Evolutionary conservation across 768 basidiomycete genomes (phyloP), one percentile per base, ranked within the genome.

Genomic region (Dentipellis fragilis): DNA sequence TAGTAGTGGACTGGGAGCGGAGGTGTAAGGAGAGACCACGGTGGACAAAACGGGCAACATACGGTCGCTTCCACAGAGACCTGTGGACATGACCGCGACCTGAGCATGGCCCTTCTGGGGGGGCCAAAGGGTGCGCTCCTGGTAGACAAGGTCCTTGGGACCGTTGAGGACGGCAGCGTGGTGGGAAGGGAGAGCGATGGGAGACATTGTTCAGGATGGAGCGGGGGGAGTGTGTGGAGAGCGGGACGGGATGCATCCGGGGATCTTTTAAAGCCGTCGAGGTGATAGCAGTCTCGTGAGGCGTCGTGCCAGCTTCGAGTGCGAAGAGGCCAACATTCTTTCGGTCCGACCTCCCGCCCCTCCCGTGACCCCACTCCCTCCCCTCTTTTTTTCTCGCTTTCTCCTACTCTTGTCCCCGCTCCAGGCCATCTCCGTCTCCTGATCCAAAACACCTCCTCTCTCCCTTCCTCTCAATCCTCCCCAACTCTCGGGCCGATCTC

Each of bases 1-100:
- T 88, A 96, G 73, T 97, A 96, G 70, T 96, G 94, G 10, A 94
- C 92, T 94, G 63, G 21, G 36, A 21, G 58, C 23, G 59, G 12
- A 12, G 46, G 29, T 22, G 53, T n/a, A 34, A 49, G 40, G 35
- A 54, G 40, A 11, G 48, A 23, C 42, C 11, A 48, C 17, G 52
- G 36, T 39, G 39, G 11, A 17, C 37, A 19, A 38, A 35, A n/a
- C 1, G 10, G 56, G 36, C 52, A 50, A 76, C 83, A 65, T 63
- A 86, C 88, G 69, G 69, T 91, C 90, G 55, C 81, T 84, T 57
- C 94, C 94, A 64, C 94, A 98, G 53, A 98, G 81, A 57, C 95
- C 95, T 4, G 94, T 97, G 42, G 88, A 75, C 55, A 77, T 74
- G 59, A 95, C 75, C 57, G 80, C 76, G 66, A 98, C 83, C 72